Base-by-base conservation (phyloP, 2,329 filamentous ascomycete genomes). In the Pleomassaria siparia region DNA sequence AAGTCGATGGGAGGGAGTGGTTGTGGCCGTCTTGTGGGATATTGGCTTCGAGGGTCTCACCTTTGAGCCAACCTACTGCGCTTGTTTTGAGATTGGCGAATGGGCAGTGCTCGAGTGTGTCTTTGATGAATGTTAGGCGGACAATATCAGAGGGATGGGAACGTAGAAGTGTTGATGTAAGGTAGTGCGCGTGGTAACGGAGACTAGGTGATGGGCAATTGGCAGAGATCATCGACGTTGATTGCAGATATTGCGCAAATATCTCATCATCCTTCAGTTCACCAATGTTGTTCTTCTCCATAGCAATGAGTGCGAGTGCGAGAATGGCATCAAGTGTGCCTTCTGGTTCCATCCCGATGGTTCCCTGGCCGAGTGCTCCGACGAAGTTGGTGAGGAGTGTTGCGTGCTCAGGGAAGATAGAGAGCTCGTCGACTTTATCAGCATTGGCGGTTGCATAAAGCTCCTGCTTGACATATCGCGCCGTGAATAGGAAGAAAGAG, bases 31-130 rank as follows among this genome's bases (percentile, higher is more conserved):
- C 20, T 8, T 50, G 37, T 3, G 54, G 44, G n/a, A 60, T 40
- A 15, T 67, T 75, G 3, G 77, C 74, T 54, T 77, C 73, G 4
- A 84, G 72, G 0, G 81, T 78, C 58, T 84, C 82, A 32, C 80
- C 74, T 58, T 83, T 84, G 26, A 84, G 69, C 82, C 82, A 85
- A 26, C 77, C 76, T 4, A 85, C 76, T 2, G 81, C 81, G 33
- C 76, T 77, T 28, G 80, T 79, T 56, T 80, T 81, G 29, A 81
- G 74, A 13, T 80, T 79, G 37, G 77, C 74, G 48, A 80, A 76
- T 0, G 74, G 73, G 15, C 78, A 78, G 41, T 82, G 73, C 51
- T 81, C 77, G 3, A 84, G 69, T 2, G 80, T 79, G 36, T 78
- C 76, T 4, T 75, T 73, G 44, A 83, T 80, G 53, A 83, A 75